Evolutionary conservation across 2,329 filamentous ascomycete genomes (phyloP), one percentile per base, ranked within the genome.

Genomic region (Alternaria gansuensis): DNA sequence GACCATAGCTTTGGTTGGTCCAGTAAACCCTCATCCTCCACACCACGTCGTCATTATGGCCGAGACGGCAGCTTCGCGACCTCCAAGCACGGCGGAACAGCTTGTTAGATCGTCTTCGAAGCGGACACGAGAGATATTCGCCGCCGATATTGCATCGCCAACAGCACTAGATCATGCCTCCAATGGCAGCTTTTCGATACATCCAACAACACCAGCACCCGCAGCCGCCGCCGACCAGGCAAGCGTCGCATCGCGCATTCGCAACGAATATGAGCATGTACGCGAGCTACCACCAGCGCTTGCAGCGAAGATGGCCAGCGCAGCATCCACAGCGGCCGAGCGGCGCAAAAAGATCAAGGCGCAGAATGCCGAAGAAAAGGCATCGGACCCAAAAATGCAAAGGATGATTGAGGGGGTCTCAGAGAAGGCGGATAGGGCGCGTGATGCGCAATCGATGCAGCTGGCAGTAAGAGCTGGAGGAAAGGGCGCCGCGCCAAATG

Each of bases 251-350:
- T 78, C 83, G 53, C 86, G 89, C 46, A 87, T 91, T 73, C 83
- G 84, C 52, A 83, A 82, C 71, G 93, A 97, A 80, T 97, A 97
- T 78, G 85, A 88, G 68, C 82, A 88, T 71, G 89, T 95, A 23
- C 87, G 88, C 74, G 89, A 90, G 62, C 84, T 97, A 3, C 93
- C 93, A 5, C 86, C 89, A 23, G 87, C 87, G 1, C 84, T 97
- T 21, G 91, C 91, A 34, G 89, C 91, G 23, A 95, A 93, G 75
- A 90, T 93, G 77, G 89, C 90, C 13, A 86, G 82, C 69, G 84
- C 85, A 36, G 79, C 81, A 26, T 78, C 82, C 3, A 81, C 83
- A 4, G 80, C 86, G n/a, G 84, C 83, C 8, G 84, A 85, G 60
- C 83, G 88, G 64, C 83, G 87, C 65, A 91, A 88, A 77, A 86